Base-by-base conservation (phyloP, 2,329 filamentous ascomycete species). In the Myotisia sp. region DNA sequence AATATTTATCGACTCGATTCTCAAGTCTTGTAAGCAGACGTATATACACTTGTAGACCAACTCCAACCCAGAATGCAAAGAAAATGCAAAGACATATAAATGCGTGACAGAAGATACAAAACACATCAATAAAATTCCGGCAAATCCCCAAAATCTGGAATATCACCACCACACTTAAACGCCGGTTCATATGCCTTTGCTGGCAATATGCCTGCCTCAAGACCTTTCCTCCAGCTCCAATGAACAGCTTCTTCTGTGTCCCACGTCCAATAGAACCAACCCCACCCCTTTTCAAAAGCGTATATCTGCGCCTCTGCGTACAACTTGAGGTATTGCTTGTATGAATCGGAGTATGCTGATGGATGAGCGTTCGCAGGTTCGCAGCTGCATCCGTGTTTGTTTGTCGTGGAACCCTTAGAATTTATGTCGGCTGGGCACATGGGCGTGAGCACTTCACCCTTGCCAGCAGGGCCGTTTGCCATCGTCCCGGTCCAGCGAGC, bases 261-360 rank as follows among this genome's bases (percentile, higher is more conserved):
- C 87, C 90, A 92, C 21, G 86, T 95, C 90, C 90, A 98, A 61
- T 98, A 98, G 62, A 92, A 94, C 90, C 90, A 98, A 31, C 90
- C 90, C 78, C 81, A 90, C 4, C 82, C 84, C 42, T 78, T 76
- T 58, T 95, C 87, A 51, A 95, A 98, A 39, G 77, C 82, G 47
- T 78, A 69, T 83, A 98, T 98, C 63, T 98, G 90, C 35, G 86
- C 90, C 59, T 93, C 79, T 4, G 90, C 90, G 59, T 95, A 95
- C 59, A 81, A 82, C 44, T 73, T 71, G 42, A 98, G 64, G 59
- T 87, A 95, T 45, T 75, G 62, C 61, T 90, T 93, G 61, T 98
- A 98, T 3, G 64, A 61, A 38, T 64, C 63, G 23, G 70, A 74
- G 64, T 86, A 95, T 3, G 60, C 52, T 12, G 63, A 59, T 0